Evolutionary conservation across 2,329 filamentous ascomycete species (phyloP).

Genomic region (Diaporthe australafricana): DNA sequence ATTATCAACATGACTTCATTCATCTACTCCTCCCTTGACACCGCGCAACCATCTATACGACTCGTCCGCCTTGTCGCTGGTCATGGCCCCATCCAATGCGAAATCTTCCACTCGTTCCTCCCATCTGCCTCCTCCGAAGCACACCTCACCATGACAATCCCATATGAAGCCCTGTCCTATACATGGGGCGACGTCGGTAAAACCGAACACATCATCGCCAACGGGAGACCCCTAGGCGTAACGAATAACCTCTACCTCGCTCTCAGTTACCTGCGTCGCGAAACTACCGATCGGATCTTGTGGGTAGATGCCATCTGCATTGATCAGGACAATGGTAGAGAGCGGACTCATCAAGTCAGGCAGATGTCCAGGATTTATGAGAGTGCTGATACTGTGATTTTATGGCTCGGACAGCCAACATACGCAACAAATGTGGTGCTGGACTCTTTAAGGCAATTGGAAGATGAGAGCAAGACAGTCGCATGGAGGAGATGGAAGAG

Average conservation of each 20-base stretch:
- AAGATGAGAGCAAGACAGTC: neutral
- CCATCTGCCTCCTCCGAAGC: neutral
- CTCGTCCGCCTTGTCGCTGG: neutral
- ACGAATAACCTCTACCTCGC: conserved; percentile 5
- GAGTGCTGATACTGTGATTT: neutral
- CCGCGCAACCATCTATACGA: neutral
- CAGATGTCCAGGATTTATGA: conserved; percentile 4
- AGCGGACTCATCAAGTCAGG: neutral
- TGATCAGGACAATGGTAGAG: neutral
- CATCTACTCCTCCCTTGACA: neutral
- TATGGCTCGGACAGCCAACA: neutral
- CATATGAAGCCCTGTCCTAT: neutral
- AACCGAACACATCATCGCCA: neutral
- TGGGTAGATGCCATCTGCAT: neutral
- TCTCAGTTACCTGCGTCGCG: conserved; percentile 6
- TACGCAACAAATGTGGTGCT: neutral
- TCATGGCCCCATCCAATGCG: neutral
- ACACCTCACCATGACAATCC: neutral
- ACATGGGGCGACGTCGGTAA: neutral
- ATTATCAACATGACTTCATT: neutral
- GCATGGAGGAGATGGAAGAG: neutral
- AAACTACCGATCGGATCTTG: neutral
- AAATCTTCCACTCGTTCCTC: neutral
- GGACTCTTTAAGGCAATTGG: neutral
- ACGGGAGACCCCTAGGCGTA: neutral